Conservation (phyloP, 2,329 filamentous ascomycete species). For the Blumeria hordei region DNA sequence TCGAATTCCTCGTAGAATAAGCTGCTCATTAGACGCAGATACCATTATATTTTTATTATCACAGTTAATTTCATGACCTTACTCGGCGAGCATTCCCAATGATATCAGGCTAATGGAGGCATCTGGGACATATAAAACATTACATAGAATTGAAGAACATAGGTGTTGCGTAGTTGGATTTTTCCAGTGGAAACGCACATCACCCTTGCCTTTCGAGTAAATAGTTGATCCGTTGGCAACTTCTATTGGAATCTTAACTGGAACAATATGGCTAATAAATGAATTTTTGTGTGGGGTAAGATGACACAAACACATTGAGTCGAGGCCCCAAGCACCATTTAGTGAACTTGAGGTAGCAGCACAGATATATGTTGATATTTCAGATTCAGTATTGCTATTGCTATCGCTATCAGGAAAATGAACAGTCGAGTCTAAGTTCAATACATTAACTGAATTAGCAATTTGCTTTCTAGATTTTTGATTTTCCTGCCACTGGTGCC, state of each 20-base stretch:
- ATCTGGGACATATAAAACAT: not conserved
- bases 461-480: no score
- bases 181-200: not conserved
- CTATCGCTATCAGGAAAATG: no score
- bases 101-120: not conserved
- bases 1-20: not conserved
- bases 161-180: not conserved
- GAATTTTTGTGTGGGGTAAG: not conserved
- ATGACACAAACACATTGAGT: not conserved
- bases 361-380: not conserved
- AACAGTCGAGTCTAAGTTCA: no score
- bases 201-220: not conserved
- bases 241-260: not conserved
- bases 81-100: not conserved
- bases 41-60: no score
- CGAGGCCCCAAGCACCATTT: not conserved
- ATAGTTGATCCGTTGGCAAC: not conserved
- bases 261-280: not conserved
- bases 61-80: not conserved
- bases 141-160: not conserved
- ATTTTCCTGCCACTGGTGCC: no score
- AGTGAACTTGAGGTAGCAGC: not conserved
- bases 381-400: no score
- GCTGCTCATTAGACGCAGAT: not conserved
- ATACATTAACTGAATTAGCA: no score